Conservation (phyloP, 73 alveolate genomes). For the Strombidium stylifer region DNA sequence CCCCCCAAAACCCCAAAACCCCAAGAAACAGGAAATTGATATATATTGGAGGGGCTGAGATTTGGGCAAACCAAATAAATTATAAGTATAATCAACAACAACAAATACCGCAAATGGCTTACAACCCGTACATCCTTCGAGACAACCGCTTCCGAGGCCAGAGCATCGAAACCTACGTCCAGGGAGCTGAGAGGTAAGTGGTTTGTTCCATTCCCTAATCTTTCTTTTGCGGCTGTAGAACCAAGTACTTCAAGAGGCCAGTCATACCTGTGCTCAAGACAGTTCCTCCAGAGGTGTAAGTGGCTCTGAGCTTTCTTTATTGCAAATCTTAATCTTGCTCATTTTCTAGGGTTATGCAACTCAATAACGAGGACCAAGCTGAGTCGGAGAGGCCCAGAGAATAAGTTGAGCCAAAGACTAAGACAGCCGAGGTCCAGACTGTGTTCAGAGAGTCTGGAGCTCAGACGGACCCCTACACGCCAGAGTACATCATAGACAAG, state of each 20-base stretch:
- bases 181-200: conserved; percentile 40
- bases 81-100: too few species aligned
- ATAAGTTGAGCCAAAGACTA: conserved; percentile 12
- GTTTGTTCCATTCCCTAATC: too few species aligned
- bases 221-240: background rate
- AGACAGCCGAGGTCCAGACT: conserved; percentile 17
- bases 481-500: conserved; percentile 73
- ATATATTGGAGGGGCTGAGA: too few species aligned
- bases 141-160: too few species aligned
- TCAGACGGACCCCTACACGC: conserved; percentile 94
- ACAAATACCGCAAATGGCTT: too few species aligned
- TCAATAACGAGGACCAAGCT: conserved; percentile 13
- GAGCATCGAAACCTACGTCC: conserved; percentile 47
- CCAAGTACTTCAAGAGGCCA: conserved; percentile 44
- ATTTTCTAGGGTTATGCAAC: conserved; percentile 12
- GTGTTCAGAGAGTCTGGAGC: conserved; percentile 89
- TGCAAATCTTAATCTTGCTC: too few species aligned
- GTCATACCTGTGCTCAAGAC: conserved; percentile 40
- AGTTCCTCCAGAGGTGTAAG: conserved; percentile 50
- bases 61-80: too few species aligned
- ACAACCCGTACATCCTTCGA: too few species aligned
- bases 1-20: too few species aligned
- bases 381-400: background rate
- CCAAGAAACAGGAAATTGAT: too few species aligned
- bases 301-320: background rate